A percentile compares a stretch with the other conserved stretches of the same genome.
Conservation (phyloP, 768 basidiomycete species). For the Peribolospora kevripleyi region DNA sequence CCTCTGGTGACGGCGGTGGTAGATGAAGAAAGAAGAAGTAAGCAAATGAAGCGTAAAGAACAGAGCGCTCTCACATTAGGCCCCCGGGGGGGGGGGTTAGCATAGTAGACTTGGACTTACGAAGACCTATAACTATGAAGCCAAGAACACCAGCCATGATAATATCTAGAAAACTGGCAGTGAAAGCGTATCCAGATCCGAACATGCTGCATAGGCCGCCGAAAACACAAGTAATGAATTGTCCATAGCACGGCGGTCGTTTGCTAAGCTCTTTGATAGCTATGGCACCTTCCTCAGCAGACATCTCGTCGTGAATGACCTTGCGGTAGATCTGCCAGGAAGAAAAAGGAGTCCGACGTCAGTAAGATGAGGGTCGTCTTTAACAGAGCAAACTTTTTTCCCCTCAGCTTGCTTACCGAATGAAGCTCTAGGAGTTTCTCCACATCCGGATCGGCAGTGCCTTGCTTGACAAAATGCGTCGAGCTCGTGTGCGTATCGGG, state of each 20-base stretch:
- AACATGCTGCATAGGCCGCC: constrained; percentile 31
- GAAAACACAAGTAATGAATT: no score
- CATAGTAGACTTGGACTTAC: no score
- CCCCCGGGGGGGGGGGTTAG: no score
- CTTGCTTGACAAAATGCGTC: constrained; percentile 53
- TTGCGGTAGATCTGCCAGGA: constrained; percentile 38
- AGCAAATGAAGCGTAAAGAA: no score
- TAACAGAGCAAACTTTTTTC: no score
- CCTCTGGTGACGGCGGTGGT: no score
- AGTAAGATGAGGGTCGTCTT: no score
- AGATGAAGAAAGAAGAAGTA: no score
- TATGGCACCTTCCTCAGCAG: constrained; percentile 47
- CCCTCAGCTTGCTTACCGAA: background rate
- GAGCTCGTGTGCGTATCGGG: constrained; percentile 51
- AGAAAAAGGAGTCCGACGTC: constrained; percentile 29
- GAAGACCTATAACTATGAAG: constrained; percentile 36
- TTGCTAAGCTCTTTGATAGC: constrained; percentile 44
- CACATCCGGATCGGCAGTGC: constrained; percentile 25
- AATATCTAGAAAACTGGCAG: background rate
- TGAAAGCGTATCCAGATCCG: constrained; percentile 7
- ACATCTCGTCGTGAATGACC: constrained; percentile 79
- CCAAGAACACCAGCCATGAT: constrained; percentile 52
- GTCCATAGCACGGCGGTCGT: no score
- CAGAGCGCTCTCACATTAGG: no score
- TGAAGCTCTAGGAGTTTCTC: constrained; percentile 51